Evolutionary conservation across 1,284 basidiomycete species (phyloP).

Genomic region (Boletus sp.): DNA sequence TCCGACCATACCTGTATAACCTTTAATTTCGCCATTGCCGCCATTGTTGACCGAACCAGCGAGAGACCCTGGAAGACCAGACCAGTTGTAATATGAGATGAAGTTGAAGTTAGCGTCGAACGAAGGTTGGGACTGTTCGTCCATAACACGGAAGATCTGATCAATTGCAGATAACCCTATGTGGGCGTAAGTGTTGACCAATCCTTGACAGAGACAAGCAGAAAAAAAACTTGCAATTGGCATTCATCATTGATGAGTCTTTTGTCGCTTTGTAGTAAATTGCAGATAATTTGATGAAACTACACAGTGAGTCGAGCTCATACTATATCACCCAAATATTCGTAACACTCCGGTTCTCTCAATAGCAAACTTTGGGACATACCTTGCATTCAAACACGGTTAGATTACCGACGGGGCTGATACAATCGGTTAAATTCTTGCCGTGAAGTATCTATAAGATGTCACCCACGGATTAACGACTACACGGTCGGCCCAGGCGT

Average conservation of each 20-base stretch:
- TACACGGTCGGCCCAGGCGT: constrained; percentile 65
- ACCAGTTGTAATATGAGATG: constrained; percentile 78
- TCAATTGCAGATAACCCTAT: constrained; percentile 68
- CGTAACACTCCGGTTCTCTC: neutral
- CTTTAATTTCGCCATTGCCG: constrained; percentile 69
- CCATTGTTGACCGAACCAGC: constrained; percentile 60
- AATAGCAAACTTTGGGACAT: neutral
- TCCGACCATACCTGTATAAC: constrained; percentile 63
- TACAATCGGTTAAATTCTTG: neutral
- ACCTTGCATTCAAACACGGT: constrained; percentile 81
- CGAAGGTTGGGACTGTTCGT: constrained; percentile 71
- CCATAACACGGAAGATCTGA: constrained; percentile 71
- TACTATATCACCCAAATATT: constrained; percentile 43
- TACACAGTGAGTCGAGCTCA: constrained; percentile 72
- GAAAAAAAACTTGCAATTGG: constrained; percentile 49
- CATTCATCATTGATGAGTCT: constrained; percentile 69
- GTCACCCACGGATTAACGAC: constrained; percentile 64
- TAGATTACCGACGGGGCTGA: constrained; percentile 62
- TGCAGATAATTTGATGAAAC: constrained; percentile 73
- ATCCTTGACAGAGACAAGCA: neutral
- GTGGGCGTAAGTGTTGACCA: neutral
- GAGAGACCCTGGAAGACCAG: constrained; percentile 59
- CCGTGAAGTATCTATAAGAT: neutral
- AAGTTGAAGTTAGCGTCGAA: constrained; percentile 71
- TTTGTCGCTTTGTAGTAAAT: constrained; percentile 69